Evolutionary conservation across 305 asterid species (phyloP).

Genomic region (Fraxinus baroniana): DNA sequence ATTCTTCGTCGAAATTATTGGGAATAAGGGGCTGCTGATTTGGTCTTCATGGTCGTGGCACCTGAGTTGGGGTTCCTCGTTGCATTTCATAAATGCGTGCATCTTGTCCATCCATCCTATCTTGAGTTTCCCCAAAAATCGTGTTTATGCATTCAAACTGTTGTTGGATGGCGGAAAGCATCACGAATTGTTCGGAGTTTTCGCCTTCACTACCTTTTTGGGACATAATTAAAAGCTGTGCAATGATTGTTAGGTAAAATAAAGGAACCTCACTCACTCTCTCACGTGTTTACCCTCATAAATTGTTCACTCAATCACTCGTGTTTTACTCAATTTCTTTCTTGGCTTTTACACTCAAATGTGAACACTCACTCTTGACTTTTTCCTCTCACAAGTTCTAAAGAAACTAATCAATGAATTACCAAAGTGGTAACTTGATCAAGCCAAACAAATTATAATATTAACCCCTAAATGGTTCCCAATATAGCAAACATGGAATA

Average conservation of each 20-base stretch:
- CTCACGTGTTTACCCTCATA: neutral
- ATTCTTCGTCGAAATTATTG: neutral
- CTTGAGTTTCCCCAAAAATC: neutral
- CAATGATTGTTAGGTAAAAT: neutral
- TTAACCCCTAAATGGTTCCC: too few species aligned
- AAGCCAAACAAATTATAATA: too few species aligned
- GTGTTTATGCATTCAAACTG: neutral
- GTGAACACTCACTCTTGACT: neutral
- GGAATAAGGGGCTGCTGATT: neutral
- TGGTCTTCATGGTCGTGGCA: neutral
- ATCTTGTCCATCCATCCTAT: neutral
- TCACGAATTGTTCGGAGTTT: neutral
- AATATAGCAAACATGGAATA: too few species aligned
- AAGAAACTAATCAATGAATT: too few species aligned
- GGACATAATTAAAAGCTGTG: neutral
- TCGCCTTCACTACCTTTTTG: neutral
- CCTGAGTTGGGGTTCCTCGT: neutral
- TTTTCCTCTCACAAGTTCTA: neutral
- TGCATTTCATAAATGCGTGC: neutral
- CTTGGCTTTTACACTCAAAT: neutral
- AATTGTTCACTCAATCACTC: neutral
- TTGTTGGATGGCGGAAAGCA: neutral
- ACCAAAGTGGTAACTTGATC: too few species aligned
- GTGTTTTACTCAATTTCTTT: neutral
- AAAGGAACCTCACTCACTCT: neutral